phyloP scores from a whole-genome alignment of 306 rosid species.

The Castanea sativa region DNA sequence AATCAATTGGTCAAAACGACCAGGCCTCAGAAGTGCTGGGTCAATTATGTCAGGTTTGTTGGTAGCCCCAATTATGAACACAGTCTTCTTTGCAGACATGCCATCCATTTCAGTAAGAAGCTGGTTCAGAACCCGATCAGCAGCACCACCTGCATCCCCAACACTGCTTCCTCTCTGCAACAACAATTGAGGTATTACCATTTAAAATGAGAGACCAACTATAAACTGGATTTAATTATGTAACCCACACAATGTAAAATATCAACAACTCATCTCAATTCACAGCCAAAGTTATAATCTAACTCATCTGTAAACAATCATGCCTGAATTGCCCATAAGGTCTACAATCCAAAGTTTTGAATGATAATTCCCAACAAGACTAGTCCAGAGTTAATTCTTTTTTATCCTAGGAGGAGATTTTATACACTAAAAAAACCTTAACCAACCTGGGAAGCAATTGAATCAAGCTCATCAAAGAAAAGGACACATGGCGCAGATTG shows the following conservation, averaged over 20 bases:
- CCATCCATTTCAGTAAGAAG: conserved; percentile 63
- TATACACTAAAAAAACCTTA: background rate
- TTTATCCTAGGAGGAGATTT: background rate
- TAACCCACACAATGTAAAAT: background rate
- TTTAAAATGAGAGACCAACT: background rate
- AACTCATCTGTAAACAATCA: background rate
- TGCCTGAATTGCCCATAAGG: background rate
- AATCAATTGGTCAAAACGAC: conserved; percentile 58
- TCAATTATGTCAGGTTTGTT: conserved; percentile 62
- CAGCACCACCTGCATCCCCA: conserved; percentile 62
- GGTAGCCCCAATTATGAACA: conserved; percentile 61
- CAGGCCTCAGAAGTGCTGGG: conserved; percentile 57
- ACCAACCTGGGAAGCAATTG: conserved; percentile 54
- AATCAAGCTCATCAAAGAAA: conserved; percentile 64
- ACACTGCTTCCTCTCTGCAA: conserved; percentile 49
- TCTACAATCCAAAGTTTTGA: background rate
- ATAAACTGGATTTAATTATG: background rate
- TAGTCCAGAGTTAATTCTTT: background rate
- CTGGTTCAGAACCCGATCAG: conserved; percentile 54
- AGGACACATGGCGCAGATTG: conserved; percentile 59
- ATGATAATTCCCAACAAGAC: background rate
- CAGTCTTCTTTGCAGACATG: conserved; percentile 55
- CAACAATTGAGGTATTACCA: conserved; percentile 4
- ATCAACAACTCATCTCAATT: background rate
- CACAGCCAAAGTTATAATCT: background rate